Percentiles rank a stretch among this genome's conserved stretches.
phyloP scores from a whole-genome alignment of 768 basidiomycete genomes.

The Russula compacta region DNA sequence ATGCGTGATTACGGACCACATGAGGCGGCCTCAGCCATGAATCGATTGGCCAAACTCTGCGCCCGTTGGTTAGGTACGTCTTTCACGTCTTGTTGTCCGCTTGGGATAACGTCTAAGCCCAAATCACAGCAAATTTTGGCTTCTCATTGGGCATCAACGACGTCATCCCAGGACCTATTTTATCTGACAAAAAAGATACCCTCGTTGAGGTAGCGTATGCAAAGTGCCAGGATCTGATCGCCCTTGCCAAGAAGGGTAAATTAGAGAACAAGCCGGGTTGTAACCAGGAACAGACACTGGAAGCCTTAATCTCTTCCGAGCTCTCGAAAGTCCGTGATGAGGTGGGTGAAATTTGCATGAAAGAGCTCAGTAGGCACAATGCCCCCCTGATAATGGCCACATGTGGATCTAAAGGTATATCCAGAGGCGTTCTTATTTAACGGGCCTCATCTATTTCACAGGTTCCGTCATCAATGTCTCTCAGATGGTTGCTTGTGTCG shows the following conservation, averaged over 20 bases:
- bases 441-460: slow-evolving; percentile 26
- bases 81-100: slow-evolving; percentile 2
- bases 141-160: slow-evolving; percentile 99
- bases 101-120: slow-evolving; percentile 12
- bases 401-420: slow-evolving; percentile 90
- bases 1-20: slow-evolving; percentile 93
- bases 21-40: slow-evolving; percentile 93
- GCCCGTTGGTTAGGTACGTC: slow-evolving; percentile 82
- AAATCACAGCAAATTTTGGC: slow-evolving; percentile 76
- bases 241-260: slow-evolving; percentile 82
- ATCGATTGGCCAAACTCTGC: slow-evolving; percentile 88
- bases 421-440: not conserved
- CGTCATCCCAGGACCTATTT: slow-evolving; percentile 85
- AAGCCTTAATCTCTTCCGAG: slow-evolving; percentile 90
- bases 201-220: slow-evolving; percentile 86
- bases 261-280: slow-evolving; percentile 97
- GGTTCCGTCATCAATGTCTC: slow-evolving; percentile 99
- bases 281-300: slow-evolving; percentile 92
- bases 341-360: slow-evolving; percentile 97
- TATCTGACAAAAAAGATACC: slow-evolving; percentile 72
- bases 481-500: slow-evolving; percentile 99
- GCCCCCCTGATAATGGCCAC: slow-evolving; percentile 98
- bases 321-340: slow-evolving; percentile 93
- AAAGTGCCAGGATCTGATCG: slow-evolving; percentile 78
- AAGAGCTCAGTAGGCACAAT: slow-evolving; percentile 93